A percentile compares a stretch with the other conserved stretches of the same genome.
phyloP scores from a whole-genome alignment of 2,329 filamentous ascomycete genomes.

The Aspergillus fumigatus region DNA sequence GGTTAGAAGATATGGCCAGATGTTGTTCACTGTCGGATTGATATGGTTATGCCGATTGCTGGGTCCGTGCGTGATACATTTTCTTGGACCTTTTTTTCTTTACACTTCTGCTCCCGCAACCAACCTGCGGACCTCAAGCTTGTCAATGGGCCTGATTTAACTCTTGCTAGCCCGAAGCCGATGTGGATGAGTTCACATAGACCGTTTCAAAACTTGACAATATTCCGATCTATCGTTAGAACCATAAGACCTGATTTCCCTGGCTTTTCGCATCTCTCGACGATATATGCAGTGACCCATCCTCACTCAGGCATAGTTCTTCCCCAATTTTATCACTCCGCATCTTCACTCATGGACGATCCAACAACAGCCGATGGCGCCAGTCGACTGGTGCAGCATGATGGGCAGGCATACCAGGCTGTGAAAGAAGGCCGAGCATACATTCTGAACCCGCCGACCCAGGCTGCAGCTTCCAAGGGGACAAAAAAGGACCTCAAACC shows the following conservation, averaged over 20 bases:
- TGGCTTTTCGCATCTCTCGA: background rate
- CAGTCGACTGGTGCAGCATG: constrained; percentile 36
- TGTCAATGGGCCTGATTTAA: background rate
- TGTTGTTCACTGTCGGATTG: background rate
- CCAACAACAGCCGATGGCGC: constrained; percentile 10
- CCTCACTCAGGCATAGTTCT: background rate
- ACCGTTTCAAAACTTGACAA: background rate
- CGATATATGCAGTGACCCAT: background rate
- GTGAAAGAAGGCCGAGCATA: constrained; percentile 65
- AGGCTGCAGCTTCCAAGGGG: constrained; percentile 36
- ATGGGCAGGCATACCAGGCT: constrained; percentile 53
- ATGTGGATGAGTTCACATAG: background rate
- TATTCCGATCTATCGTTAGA: background rate
- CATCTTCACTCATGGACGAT: constrained; percentile 15
- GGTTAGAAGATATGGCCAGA: too few relatives aligned
- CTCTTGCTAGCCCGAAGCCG: background rate
- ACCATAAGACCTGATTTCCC: background rate
- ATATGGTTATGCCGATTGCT: background rate
- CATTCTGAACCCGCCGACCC: constrained; percentile 58
- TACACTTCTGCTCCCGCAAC: background rate
- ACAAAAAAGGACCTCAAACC: constrained; percentile 43
- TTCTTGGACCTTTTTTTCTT: background rate
- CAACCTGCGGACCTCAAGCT: background rate
- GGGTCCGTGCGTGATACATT: background rate
- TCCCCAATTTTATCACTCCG: constrained; percentile 2